Conservation (phyloP, 129 eudicot genomes). For the Centella asiatica region DNA sequence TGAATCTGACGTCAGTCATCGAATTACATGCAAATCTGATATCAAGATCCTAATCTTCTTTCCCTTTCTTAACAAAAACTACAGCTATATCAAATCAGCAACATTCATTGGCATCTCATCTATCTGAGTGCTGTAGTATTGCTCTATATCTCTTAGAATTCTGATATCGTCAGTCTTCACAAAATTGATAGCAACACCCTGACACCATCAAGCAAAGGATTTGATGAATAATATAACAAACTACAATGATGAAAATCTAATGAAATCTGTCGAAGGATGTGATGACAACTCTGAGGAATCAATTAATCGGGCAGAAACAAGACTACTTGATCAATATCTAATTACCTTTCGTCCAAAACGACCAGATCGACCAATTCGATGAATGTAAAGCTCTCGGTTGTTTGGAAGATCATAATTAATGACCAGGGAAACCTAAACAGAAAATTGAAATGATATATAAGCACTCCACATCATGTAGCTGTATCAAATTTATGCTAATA, state of each 20-base stretch:
- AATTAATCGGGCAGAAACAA: not conserved
- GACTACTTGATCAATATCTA: not conserved
- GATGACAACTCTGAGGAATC: no score
- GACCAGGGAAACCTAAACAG: slow-evolving; percentile 67
- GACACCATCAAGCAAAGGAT: slow-evolving; percentile 7
- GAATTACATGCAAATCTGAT: no score
- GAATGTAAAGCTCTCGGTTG: slow-evolving; percentile 88
- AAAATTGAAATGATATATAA: no score
- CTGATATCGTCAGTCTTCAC: slow-evolving; percentile 83
- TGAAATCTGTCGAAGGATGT: no score
- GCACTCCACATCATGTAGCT: no score
- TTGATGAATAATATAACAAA: no score
- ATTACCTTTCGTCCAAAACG: slow-evolving; percentile 95
- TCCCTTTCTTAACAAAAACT: no score
- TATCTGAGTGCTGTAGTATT: slow-evolving; percentile 90
- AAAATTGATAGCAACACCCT: slow-evolving; percentile 96
- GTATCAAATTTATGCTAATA: no score
- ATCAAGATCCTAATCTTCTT: no score
- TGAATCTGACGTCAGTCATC: no score
- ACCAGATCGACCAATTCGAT: slow-evolving; percentile 93
- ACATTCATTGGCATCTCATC: slow-evolving; percentile 98
- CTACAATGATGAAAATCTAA: no score
- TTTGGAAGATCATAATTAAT: slow-evolving; percentile 90
- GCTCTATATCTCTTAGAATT: slow-evolving; percentile 89
- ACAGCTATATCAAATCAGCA: no score